Evolutionary conservation across 768 basidiomycete species (phyloP).

Genomic region (Rhizopogon vulgaris): DNA sequence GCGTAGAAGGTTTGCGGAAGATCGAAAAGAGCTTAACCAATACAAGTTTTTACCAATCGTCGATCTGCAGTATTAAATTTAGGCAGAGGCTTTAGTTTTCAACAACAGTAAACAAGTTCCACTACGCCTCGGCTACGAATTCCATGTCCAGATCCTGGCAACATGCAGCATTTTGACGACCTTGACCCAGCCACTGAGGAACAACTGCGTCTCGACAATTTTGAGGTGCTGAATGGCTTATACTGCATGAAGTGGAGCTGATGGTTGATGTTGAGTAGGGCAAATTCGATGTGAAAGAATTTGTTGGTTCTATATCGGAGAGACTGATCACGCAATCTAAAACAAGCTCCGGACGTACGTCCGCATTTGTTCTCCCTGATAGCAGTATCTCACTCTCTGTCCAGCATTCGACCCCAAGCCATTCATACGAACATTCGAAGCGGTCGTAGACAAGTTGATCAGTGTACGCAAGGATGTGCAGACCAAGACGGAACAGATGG

Average conservation of each 20-base stretch:
- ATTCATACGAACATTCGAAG: constrained; percentile 89
- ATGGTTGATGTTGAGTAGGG: constrained; percentile 39
- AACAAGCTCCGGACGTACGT: constrained; percentile 73
- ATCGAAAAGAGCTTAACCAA: too few species aligned
- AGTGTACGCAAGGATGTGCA: constrained; percentile 87
- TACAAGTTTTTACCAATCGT: too few species aligned
- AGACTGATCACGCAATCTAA: constrained; percentile 84
- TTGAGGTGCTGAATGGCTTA: constrained; percentile 38
- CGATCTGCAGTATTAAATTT: not conserved
- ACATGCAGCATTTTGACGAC: constrained; percentile 21
- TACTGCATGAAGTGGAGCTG: constrained; percentile 3
- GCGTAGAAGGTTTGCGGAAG: too few species aligned
- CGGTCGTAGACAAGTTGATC: constrained; percentile 84
- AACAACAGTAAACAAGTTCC: constrained; percentile 25
- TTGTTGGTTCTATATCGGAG: constrained; percentile 81
- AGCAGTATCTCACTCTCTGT: not conserved
- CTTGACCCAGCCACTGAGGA: constrained; percentile 50
- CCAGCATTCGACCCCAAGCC: constrained; percentile 92
- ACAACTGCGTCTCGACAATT: constrained; percentile 46
- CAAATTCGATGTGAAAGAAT: constrained; percentile 90
- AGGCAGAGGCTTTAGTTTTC: constrained; percentile 17
- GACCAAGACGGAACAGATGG: constrained; percentile 83
- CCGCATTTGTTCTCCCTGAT: constrained; percentile 12
- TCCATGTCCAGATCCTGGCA: not conserved
- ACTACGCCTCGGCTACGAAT: constrained; percentile 2